Percentiles rank a stretch among this genome's conserved stretches.
phyloP scores from a whole-genome alignment of 495 filamentous ascomycete genomes.

The Lasiosphaeris hirsuta region DNA sequence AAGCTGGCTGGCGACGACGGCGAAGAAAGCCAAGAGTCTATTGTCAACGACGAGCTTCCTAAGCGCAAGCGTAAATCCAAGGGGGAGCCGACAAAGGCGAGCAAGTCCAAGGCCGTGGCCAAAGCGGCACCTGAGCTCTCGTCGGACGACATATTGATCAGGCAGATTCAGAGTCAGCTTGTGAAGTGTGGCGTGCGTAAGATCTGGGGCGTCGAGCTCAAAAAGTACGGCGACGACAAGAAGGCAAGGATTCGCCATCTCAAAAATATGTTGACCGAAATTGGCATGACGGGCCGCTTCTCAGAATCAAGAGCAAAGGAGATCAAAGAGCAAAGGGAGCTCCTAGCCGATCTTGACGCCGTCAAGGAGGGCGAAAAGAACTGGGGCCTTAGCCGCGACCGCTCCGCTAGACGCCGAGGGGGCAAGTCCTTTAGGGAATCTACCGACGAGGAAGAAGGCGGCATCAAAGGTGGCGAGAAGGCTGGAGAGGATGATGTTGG shows the following conservation, averaged over 20 bases:
- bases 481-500: slow-evolving; percentile 22
- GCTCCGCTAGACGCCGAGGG: slow-evolving; percentile 30
- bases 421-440: slow-evolving; percentile 27
- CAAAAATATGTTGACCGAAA: slow-evolving; percentile 68
- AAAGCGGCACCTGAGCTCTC: slow-evolving; percentile 44
- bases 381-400: slow-evolving; percentile 61
- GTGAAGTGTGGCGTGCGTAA: slow-evolving; percentile 92
- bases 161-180: slow-evolving; percentile 82
- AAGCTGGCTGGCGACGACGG: not conserved
- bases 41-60: slow-evolving; percentile 22
- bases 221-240: slow-evolving; percentile 59
- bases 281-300: slow-evolving; percentile 84
- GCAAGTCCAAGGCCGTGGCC: slow-evolving; percentile 25
- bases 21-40: slow-evolving; percentile 8
- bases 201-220: slow-evolving; percentile 82
- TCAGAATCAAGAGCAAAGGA: slow-evolving; percentile 76
- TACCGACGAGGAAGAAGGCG: slow-evolving; percentile 40
- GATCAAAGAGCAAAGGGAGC: slow-evolving; percentile 81
- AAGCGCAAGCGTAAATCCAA: slow-evolving; percentile 28
- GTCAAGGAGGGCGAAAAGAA: slow-evolving; percentile 72
- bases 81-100: slow-evolving; percentile 15
- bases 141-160: slow-evolving; percentile 77
- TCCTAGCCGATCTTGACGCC: slow-evolving; percentile 75
- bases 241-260: slow-evolving; percentile 83
- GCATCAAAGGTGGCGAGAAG: slow-evolving; percentile 39